Percentiles rank a stretch among this genome's conserved stretches.
Evolutionary conservation across 495 filamentous ascomycete species (phyloP).

Genomic region (Trypethelium eluteriae): DNA sequence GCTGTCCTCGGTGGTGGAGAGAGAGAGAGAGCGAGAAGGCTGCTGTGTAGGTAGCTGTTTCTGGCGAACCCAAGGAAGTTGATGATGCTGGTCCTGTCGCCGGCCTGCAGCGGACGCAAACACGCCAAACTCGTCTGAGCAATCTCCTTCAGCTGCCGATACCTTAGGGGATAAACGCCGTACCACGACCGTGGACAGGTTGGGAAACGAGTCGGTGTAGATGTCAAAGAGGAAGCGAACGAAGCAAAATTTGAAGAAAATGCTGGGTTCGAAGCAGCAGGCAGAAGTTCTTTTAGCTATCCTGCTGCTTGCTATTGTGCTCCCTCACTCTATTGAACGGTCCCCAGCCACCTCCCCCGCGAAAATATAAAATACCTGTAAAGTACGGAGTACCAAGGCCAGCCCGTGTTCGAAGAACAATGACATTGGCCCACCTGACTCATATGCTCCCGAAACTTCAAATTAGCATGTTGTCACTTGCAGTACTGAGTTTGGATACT

Average conservation of each 20-base stretch:
- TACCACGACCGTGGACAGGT: not conserved
- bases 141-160: not conserved
- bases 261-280: not conserved
- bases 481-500: too few relatives aligned
- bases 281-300: not conserved
- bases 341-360: not conserved
- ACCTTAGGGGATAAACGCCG: not conserved
- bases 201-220: not conserved
- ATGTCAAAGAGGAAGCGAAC: not conserved
- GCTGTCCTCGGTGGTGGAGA: not conserved
- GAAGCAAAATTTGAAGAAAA: not conserved
- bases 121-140: not conserved
- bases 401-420: too few relatives aligned
- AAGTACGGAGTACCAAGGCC: not conserved
- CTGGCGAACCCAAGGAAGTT: not conserved
- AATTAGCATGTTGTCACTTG: not conserved
- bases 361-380: not conserved
- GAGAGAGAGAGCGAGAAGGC: slow-evolving; percentile 3
- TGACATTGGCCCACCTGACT: not conserved
- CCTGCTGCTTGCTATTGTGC: not conserved
- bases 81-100: slow-evolving; percentile 8
- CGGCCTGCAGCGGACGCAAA: not conserved
- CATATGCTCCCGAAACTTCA: not conserved
- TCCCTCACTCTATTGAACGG: not conserved
- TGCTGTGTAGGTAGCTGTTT: slow-evolving; percentile 11